Evolutionary conservation across 2,329 filamentous ascomycete genomes (phyloP), one percentile per base, ranked within the genome.

Genomic region (Nannizziopsis arthrosporioides): DNA sequence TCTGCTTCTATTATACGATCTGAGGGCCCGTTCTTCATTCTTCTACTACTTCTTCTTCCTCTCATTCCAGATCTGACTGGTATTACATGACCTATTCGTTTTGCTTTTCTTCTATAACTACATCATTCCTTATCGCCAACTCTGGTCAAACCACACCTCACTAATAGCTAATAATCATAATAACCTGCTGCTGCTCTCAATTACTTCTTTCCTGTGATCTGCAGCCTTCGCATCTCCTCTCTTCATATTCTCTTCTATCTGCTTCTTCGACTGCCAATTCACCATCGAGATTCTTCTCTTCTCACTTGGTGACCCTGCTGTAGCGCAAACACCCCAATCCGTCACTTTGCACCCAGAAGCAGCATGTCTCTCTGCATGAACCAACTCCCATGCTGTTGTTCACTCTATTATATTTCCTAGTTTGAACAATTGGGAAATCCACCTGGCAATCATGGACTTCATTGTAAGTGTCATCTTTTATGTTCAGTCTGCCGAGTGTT

Each of bases 361-460:
- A 27, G 22, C 45, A 48, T 48, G 45, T 42, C 39, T 42, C 12
- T 10, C 27, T 48, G 32, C 32, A 48, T 48, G 39, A 42, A 41
- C 45, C 35, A 15, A 9, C n/a, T 12, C 45, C 7, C 22, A 7
- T 27, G 7, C 38, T 32, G 36, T 48, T 42, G 38, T 42, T 22
- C 45, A 36, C 45, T 27, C 45, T 35, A 37, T 42, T 42, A 12
- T 32, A 22, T 42, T 17, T 30, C 27, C 31, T 39, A 19, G 22
- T 27, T 27, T 27, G 22, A 27, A 27, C 22, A 40, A 14, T 15
- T 44, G 32, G 19, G 2, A n/a, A 46, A 36, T 17, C 19, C 9
- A 2, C 22, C 38, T 30, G 12, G 18, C 5, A 42, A 48, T 35
- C 15, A 70, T 70, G 67, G 67, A 70, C 64, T 69, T 70, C 55